Evolutionary conservation across 2,329 filamentous ascomycete genomes (phyloP).

Genomic region (Zasmidium angulare): DNA sequence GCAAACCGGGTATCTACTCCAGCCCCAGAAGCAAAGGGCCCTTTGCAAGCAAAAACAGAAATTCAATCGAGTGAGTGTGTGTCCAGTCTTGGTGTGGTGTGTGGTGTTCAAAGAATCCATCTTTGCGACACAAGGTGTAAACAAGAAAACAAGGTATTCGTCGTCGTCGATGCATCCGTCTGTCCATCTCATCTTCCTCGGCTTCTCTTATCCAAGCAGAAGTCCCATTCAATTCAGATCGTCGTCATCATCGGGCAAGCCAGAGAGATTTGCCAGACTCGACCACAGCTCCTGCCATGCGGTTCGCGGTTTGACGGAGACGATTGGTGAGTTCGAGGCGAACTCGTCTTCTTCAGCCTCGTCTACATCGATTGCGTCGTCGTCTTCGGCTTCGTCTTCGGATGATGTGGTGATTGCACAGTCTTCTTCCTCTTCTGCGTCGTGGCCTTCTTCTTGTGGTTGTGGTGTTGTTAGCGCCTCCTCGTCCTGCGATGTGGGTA

Average conservation of each 20-base stretch:
- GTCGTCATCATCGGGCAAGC: slow-evolving; percentile 30
- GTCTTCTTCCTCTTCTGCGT: slow-evolving; percentile 21
- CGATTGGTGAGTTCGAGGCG: slow-evolving; percentile 6
- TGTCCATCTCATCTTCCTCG: neutral
- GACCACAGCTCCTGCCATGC: slow-evolving; percentile 38
- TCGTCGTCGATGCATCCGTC: no score
- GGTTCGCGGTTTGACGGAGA: slow-evolving; percentile 20
- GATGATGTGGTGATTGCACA: slow-evolving; percentile 30
- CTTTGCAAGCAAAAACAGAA: neutral
- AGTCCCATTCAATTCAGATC: slow-evolving; percentile 15
- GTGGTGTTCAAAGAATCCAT: slow-evolving; percentile 1
- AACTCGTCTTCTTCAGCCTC: slow-evolving; percentile 19
- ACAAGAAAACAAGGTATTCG: no score
- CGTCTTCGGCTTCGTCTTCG: slow-evolving; percentile 16
- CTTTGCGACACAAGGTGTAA: neutral
- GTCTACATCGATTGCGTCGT: slow-evolving; percentile 14
- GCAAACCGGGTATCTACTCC: neutral
- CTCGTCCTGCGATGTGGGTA: slow-evolving; percentile 6
- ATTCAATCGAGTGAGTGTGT: neutral
- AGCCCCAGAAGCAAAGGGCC: neutral
- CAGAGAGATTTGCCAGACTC: slow-evolving; percentile 32
- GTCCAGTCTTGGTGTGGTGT: neutral
- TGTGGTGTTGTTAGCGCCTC: slow-evolving; percentile 2
- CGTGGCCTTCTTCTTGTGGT: slow-evolving; percentile 14
- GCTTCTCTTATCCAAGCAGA: neutral